A percentile compares a stretch with the other conserved stretches of the same genome.
phyloP scores from a whole-genome alignment of 306 rosid genomes.

The Rosa multiflora region DNA sequence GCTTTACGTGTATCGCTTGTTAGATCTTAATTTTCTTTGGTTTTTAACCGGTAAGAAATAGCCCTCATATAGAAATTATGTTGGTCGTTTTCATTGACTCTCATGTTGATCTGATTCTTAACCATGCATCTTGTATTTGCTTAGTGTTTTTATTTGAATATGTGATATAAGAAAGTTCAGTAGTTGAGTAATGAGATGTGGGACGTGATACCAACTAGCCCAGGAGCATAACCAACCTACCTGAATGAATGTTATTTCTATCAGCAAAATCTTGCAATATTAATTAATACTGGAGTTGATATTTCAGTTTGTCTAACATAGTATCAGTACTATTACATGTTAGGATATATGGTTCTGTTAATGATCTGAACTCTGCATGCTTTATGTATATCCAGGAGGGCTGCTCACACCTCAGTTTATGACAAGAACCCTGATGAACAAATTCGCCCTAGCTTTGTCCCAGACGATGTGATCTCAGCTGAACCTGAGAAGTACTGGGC shows the following conservation, averaged over 20 bases:
- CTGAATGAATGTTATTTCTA: background rate
- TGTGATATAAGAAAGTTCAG: background rate
- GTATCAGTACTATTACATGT: background rate
- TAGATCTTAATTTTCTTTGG: too few species aligned
- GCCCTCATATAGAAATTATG: background rate
- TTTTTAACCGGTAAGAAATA: background rate
- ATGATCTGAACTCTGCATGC: background rate
- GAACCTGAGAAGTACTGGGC: constrained; percentile 73
- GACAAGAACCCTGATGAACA: constrained; percentile 88
- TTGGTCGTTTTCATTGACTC: background rate
- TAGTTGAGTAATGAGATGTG: background rate
- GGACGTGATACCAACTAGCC: background rate
- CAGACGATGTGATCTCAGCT: constrained; percentile 64
- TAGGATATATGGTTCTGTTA: background rate
- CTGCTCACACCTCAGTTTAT: constrained; percentile 57
- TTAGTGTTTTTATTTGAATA: background rate
- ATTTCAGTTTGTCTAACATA: background rate
- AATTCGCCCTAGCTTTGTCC: constrained; percentile 40
- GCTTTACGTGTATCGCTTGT: background rate
- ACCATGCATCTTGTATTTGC: background rate
- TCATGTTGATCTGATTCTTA: background rate
- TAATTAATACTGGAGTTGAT: background rate
- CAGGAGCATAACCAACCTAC: background rate
- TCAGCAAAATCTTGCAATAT: background rate
- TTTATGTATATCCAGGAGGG: constrained; percentile 45